A percentile compares a stretch with the other conserved stretches of the same genome.
Evolutionary conservation across 331 rosid genomes (phyloP).

Genomic region (Malus hybrid): DNA sequence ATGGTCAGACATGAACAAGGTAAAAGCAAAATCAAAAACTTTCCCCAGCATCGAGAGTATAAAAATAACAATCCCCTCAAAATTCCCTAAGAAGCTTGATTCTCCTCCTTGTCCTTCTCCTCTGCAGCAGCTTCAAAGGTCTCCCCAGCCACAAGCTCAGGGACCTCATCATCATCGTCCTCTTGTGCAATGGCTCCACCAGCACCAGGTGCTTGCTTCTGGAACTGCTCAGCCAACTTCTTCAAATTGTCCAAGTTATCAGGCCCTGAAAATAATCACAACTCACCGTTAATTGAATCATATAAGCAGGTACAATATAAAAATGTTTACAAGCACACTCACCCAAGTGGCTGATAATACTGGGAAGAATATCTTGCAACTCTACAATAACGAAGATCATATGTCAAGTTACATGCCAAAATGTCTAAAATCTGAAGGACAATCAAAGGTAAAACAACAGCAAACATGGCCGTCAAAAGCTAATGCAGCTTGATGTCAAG

Average conservation of each 20-base stretch:
- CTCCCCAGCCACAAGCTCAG: slow-evolving; percentile 55
- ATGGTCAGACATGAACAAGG: slow-evolving; percentile 7
- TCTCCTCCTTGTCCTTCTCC: slow-evolving; percentile 43
- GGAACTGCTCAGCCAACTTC: slow-evolving; percentile 85
- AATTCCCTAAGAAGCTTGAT: slow-evolving; percentile 30
- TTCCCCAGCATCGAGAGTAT: not conserved
- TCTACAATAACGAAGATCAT: slow-evolving; percentile 28
- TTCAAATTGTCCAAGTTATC: slow-evolving; percentile 89
- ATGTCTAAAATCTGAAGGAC: not conserved
- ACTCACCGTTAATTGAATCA: not conserved
- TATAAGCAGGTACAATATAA: not conserved
- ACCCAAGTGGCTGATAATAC: slow-evolving; percentile 87
- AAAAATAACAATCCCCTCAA: slow-evolving; percentile 11
- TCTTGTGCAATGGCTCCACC: slow-evolving; percentile 33
- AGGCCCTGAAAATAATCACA: slow-evolving; percentile 47
- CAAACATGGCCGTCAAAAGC: not conserved
- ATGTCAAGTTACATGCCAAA: not conserved
- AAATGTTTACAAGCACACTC: not conserved
- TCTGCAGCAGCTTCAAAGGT: slow-evolving; percentile 59
- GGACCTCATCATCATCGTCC: slow-evolving; percentile 63
- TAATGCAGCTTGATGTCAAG: not conserved
- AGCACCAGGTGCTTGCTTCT: slow-evolving; percentile 68
- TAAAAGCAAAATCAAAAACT: slow-evolving; percentile 3
- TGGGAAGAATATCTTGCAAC: slow-evolving; percentile 94
- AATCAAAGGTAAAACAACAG: not conserved